Base-by-base conservation (phyloP, 164 flowering plant genomes). In the Vitis vinifera region DNA sequence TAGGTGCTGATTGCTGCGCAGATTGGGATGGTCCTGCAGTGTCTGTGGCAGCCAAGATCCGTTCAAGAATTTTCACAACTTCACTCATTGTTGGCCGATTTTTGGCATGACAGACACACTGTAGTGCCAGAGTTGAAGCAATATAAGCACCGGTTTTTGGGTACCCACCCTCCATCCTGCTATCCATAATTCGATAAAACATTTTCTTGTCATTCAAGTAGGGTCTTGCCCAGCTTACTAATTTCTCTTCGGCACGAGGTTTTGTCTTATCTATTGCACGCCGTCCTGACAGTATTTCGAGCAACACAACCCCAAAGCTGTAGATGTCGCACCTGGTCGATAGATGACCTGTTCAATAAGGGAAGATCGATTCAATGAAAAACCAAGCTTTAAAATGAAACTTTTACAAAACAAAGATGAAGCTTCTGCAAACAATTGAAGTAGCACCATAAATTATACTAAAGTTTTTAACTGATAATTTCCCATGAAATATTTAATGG, bases 281-380 rank as follows among this genome's bases (percentile, higher is more conserved):
- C 8, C 90, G 88, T 9, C 94, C 94, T 1, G 91, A 73, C 4
- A 89, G 68, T 9, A 89, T 79, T 69, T 89, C 94, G 51, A 89
- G 63, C 68, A 89, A 67, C 71, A 89, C 94, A 19, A 89, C 88
- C 9, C 94, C 92, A 67, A 89, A 89, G 73, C 94, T 84, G 71
- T 86, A 89, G 4, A 84, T 88, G 57, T 84, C 89, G 61, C 87
- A 79, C 61, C 75, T 89, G 55, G 82, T 53, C n/a, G 83, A 81
- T 23, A 86, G 66, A 53, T 74, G 81, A 59, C 89, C 89, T 85
- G 82, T n/a, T 44, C 47, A 23, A 2, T 23, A 63, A 55, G 44
- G 63, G 37, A 37, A 50, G 51, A 23, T 23, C 7, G 44, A 52
- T 19, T n/a, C 2, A 31, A 44, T 7, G 5, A 30, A 11, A 3